Base-by-base conservation (phyloP, 495 filamentous ascomycete species). In the Physcia stellaris region DNA sequence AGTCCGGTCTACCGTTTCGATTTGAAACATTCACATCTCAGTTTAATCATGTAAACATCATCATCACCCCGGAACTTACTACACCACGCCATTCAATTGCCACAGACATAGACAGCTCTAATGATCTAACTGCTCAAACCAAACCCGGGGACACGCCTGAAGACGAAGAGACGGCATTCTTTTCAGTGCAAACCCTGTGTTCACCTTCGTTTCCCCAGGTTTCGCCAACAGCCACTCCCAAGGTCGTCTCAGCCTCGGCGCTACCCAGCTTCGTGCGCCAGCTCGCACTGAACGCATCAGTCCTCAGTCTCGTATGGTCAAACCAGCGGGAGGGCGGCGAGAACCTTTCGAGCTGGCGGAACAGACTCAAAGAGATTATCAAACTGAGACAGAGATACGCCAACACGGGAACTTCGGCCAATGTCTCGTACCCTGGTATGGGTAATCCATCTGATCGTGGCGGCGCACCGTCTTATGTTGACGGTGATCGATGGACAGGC, bases 1-100 rank as follows among this genome's bases (percentile, higher is more conserved):
- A 90, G 42, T 94, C 87, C 12, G 88, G 93, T 18, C 52, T 73
- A 19, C 77, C 83, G 0, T 96, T 93, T 65, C 67, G 73, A 39
- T 92, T 94, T 50, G 76, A 94, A 56, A 94, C 85, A 3, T 87
- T 99, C 43, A 84, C 84, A 0, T 87, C 83, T 0, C 79, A 84
- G 45, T 93, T 96, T 65, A 94, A 94, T 55, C 90, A 77, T 45
- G 84, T 96, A 58, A 84, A 94, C 59, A 96, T 99, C 46, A 77
- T 95, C 46, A 86, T 99, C 52, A 83, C 81, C 2, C 92, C 92
- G 0, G 83, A 85, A 19, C 9, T 40, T 11, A 9, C 16, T 11
- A 9, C 16, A 11, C 1, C n/a, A n/a, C 37, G 21, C 12, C 37
- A 13, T 9, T 10, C 18, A 22, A 32, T 42, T 24, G 26, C 15